phyloP scores from a whole-genome alignment of 1,284 basidiomycete species.

The Sanghuangporus sanghuang region DNA sequence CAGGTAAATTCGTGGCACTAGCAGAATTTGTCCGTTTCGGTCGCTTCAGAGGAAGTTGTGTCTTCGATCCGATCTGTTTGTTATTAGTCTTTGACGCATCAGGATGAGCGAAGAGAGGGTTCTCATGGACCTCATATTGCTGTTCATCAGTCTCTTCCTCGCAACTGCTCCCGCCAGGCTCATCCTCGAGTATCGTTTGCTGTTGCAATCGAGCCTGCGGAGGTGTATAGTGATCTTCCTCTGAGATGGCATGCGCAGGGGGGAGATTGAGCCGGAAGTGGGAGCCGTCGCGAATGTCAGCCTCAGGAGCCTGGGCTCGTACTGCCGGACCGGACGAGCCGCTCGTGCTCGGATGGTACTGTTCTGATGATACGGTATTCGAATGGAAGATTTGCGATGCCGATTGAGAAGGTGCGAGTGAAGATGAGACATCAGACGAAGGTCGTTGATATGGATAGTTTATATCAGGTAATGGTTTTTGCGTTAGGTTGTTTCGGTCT shows the following conservation, averaged over 20 bases:
- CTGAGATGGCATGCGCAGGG: slow-evolving; percentile 53
- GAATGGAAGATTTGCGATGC: slow-evolving; percentile 40
- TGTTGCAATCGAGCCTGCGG: slow-evolving; percentile 33
- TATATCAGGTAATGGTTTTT: slow-evolving; percentile 14
- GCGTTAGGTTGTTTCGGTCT: not conserved
- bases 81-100: not conserved
- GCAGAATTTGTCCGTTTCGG: not conserved
- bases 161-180: slow-evolving; percentile 26
- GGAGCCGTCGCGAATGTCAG: slow-evolving; percentile 14
- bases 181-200: slow-evolving; percentile 36
- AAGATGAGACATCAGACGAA: slow-evolving; percentile 41
- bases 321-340: not conserved
- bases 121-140: slow-evolving; percentile 47
- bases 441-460: slow-evolving; percentile 7
- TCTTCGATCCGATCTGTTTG: slow-evolving; percentile 1
- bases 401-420: slow-evolving; percentile 61
- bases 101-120: slow-evolving; percentile 42
- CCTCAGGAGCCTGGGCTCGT: slow-evolving; percentile 1
- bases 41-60: slow-evolving; percentile 3
- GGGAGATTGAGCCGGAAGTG: slow-evolving; percentile 36
- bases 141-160: slow-evolving; percentile 31
- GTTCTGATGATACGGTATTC: not conserved
- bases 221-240: slow-evolving; percentile 33
- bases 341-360: not conserved
- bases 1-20: slow-evolving; percentile 2